A percentile compares a stretch with the other conserved stretches of the same genome.
Conservation (phyloP, 768 basidiomycete species). For the Pleurotus eryngii region DNA sequence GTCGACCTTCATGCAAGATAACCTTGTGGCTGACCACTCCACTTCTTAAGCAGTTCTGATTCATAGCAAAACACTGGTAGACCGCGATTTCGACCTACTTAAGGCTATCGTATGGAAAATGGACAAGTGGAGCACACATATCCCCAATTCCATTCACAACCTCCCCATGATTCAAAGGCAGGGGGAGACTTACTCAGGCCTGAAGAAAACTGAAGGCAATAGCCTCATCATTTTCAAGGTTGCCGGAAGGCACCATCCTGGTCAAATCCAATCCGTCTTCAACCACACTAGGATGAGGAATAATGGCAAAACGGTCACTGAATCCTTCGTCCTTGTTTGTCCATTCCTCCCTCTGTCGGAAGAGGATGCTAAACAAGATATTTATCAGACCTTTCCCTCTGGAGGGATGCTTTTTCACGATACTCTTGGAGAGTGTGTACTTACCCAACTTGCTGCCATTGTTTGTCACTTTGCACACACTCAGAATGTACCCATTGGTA, state of each 20-base stretch:
- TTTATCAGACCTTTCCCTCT: constrained; percentile 9
- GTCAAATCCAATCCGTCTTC: constrained; percentile 9
- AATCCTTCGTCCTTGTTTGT: constrained; percentile 7
- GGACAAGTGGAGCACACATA: background rate
- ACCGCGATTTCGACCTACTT: background rate
- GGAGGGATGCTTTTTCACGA: constrained; percentile 15
- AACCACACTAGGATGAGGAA: constrained; percentile 1
- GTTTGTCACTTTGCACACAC: constrained; percentile 10
- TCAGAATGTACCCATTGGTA: background rate
- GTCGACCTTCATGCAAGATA: constrained; percentile 13
- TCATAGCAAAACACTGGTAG: background rate
- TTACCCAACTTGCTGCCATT: constrained; percentile 8
- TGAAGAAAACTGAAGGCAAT: background rate
- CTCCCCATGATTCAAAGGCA: background rate
- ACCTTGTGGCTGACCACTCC: constrained; percentile 9
- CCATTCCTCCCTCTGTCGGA: background rate
- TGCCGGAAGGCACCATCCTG: constrained; percentile 2
- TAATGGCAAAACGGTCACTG: background rate
- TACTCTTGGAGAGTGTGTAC: background rate
- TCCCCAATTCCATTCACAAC: background rate
- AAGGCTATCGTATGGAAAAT: background rate
- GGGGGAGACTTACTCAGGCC: background rate
- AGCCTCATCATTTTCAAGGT: constrained; percentile 9
- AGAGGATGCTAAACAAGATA: constrained; percentile 4
- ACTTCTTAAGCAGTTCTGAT: background rate